Evolutionary conservation across 1,139 yeast species (phyloP), one percentile per base, ranked within the genome.

Genomic region (Wickerhamomyces sp.): DNA sequence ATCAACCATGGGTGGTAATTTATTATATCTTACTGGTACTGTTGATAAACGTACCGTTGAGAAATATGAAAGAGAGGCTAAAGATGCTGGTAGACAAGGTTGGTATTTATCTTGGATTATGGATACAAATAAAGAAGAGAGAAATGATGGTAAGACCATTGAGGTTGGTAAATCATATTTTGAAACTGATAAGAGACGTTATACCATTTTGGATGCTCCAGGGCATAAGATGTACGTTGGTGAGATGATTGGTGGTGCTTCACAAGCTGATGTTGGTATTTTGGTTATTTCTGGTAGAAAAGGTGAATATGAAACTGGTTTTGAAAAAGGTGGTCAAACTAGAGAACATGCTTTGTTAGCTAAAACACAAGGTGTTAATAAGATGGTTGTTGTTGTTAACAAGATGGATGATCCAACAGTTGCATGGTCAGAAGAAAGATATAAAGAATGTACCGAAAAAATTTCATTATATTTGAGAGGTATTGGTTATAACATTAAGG

Each of bases 331-430:
- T 54, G 98, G 98, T 49, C 97, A 91, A 69, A 89, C 98, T 45
- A 82, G 97, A 69, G 98, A 91, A 72, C 98, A 91, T 62, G 98
- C 98, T 30, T 72, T 91, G 48, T 75, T 91, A 62, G 97, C 98
- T 50, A 91, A 86, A 75, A 91, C 96, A 41, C 96, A 91, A 66
- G 98, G 98, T 67, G 96, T 91, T 43, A 88, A 86, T 70, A 84
- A 81, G 63, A 75, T 91, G 55, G 71, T 91, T 49, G 96, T 91
- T 45, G 97, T 84, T 39, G 91, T 93, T 50, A 91, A 91, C 70
- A 91, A 91, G 76, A 91, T 91, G 98, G 99, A 91, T 64, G 99
- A 91, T 58, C 84, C 96, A 37, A 91, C 98, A 33, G 99, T 91
- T 32, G 67, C 62, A 46, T 91, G 99, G 99, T 84, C 96, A 29